Evolutionary conservation across 768 basidiomycete genomes (phyloP).

Genomic region (Pulveroboletus sp.): DNA sequence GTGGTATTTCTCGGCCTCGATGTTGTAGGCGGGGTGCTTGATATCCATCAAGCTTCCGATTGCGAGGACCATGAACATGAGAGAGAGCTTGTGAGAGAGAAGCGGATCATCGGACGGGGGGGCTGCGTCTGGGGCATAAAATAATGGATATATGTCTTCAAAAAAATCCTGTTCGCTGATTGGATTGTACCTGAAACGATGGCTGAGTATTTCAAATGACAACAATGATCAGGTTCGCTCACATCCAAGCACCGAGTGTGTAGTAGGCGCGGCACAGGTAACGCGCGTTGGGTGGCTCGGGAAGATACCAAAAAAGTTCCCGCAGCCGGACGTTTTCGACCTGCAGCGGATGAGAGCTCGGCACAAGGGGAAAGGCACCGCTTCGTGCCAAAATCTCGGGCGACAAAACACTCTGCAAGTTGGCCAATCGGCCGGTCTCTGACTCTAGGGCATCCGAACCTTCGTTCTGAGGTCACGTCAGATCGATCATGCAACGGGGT

Average conservation of each 20-base stretch:
- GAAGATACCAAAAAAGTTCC: slow-evolving; percentile 66
- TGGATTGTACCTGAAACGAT: slow-evolving; percentile 55
- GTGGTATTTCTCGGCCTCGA: slow-evolving; percentile 69
- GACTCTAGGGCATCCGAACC: slow-evolving; percentile 48
- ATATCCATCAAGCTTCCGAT: slow-evolving; percentile 63
- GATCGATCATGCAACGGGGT: background rate
- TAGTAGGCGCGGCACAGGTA: slow-evolving; percentile 58
- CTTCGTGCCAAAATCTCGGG: slow-evolving; percentile 60
- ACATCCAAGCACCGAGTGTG: slow-evolving; percentile 70
- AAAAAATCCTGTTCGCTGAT: slow-evolving; percentile 58
- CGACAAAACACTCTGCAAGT: slow-evolving; percentile 53
- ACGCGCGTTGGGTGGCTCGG: slow-evolving; percentile 53
- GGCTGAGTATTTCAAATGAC: slow-evolving; percentile 6
- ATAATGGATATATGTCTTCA: slow-evolving; percentile 51
- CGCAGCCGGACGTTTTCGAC: slow-evolving; percentile 46
- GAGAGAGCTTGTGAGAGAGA: slow-evolving; percentile 55
- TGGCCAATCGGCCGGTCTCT: slow-evolving; percentile 42
- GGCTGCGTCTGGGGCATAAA: slow-evolving; percentile 45
- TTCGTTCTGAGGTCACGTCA: slow-evolving; percentile 47
- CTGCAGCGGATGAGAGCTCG: slow-evolving; percentile 36
- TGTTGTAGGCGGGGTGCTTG: slow-evolving; percentile 49
- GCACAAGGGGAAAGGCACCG: slow-evolving; percentile 58
- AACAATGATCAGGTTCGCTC: slow-evolving; percentile 23
- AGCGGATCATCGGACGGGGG: slow-evolving; percentile 48
- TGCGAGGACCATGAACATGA: slow-evolving; percentile 63